Base-by-base conservation (phyloP, 176 grass and related monocot species). In the Aegilops longissima region DNA sequence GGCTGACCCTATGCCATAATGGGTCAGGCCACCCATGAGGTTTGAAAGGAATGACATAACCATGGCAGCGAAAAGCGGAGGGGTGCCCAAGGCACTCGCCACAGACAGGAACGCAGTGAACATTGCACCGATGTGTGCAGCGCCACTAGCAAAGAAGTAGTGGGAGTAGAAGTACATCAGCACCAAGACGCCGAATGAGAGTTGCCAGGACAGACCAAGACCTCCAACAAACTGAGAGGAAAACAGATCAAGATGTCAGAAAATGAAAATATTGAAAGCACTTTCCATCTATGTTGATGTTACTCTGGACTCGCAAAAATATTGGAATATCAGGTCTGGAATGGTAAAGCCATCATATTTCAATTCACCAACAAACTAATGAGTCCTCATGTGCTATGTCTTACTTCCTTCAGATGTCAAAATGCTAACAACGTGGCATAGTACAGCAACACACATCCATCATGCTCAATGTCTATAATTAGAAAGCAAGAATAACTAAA, bases 131-230 rank as follows among this genome's bases (percentile, higher is more conserved):
- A 99, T 99, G 84, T 99, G 97, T 61, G 97, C 97, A 0, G 97
- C 97, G 7, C 97, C 97, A 79, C 97, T 99, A 70, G 97, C 97
- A 2, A 99, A 99, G 87, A 99, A 97, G 73, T 97, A 99, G 77
- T 99, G 97, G 12, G 97, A 94, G 85, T 99, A 99, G 92, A 97
- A 99, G 89, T 99, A 99, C 31, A 99, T 83, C 72, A 99, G 74
- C 33, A 97, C 89, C 85, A 99, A 87, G 49, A 99, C 93, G 17
- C 94, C 89, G 17, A 99, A 97, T 2, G 97, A 99, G 65, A 86
- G 64, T 79, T 99, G 97, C 94, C 97, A 99, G 11, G 97, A 94
- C 25, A 99, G 66, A 59, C 92, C 97, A 77, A 99, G 81, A 18
- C 97, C 97, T 90, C 94, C 94, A 52, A 99, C 94, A 90, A 99